A percentile compares a stretch with the other conserved stretches of the same genome.
phyloP scores from a whole-genome alignment of 129 eudicot species.

The Centella asiatica region DNA sequence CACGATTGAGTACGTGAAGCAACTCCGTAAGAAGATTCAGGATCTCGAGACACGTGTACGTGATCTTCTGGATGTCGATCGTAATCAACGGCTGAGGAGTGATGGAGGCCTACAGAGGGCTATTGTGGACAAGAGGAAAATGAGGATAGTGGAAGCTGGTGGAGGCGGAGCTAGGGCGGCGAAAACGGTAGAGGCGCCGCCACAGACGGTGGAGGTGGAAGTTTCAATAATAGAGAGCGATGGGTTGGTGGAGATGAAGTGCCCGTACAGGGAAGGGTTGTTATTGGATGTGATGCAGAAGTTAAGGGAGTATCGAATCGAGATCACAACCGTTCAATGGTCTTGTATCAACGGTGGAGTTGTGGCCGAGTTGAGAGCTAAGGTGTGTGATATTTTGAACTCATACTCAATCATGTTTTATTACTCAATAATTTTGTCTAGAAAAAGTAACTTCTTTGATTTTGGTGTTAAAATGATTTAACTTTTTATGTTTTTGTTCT shows the following conservation, averaged over 20 bases:
- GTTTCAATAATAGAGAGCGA: constrained; percentile 91
- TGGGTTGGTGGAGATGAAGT: constrained; percentile 76
- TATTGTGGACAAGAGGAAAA: constrained; percentile 33
- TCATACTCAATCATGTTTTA: background rate
- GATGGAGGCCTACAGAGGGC: background rate
- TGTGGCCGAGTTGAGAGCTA: constrained; percentile 72
- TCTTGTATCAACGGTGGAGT: constrained; percentile 36
- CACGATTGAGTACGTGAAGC: constrained; percentile 88
- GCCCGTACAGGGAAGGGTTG: constrained; percentile 52
- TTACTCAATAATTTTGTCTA: background rate
- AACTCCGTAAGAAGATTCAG: constrained; percentile 41
- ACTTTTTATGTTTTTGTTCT: too few species aligned
- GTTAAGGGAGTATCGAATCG: constrained; percentile 54
- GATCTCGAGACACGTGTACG: constrained; percentile 48
- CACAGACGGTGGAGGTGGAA: constrained; percentile 36
- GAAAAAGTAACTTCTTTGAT: background rate
- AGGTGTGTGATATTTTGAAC: constrained; percentile 57
- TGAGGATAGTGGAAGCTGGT: constrained; percentile 27
- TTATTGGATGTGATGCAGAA: constrained; percentile 67
- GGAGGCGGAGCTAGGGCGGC: constrained; percentile 24
- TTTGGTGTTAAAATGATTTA: background rate
- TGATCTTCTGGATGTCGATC: constrained; percentile 4
- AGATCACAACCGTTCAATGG: constrained; percentile 58
- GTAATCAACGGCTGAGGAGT: constrained; percentile 1
- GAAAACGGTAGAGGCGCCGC: background rate